Conservation (phyloP, 1,284 basidiomycete genomes). For the Cryptococcus sp. region DNA sequence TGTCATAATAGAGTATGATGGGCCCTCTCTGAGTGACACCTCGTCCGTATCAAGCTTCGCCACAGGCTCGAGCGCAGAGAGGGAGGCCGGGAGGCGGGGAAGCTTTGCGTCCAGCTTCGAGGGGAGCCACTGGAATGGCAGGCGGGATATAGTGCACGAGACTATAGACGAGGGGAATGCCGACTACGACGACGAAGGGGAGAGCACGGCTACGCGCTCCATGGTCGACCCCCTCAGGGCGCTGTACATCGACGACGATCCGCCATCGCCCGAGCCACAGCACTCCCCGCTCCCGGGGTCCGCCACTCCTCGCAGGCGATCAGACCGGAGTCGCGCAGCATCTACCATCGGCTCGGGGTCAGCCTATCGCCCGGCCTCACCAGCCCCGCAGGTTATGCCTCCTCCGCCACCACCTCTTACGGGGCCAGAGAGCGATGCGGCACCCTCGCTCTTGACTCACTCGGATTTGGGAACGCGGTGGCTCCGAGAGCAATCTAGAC, state of each 20-base stretch:
- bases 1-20: slow-evolving; percentile 79
- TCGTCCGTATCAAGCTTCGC: slow-evolving; percentile 60
- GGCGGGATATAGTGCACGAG: not conserved
- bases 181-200: slow-evolving; percentile 1
- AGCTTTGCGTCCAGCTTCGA: slow-evolving; percentile 19
- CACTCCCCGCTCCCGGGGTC: slow-evolving; percentile 2
- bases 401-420: slow-evolving; percentile 13
- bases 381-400: not conserved
- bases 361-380: not conserved
- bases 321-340: not conserved
- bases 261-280: too few relatives aligned
- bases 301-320: slow-evolving; percentile 5
- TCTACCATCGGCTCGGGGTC: not conserved
- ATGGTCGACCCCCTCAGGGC: not conserved
- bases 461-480: slow-evolving; percentile 68
- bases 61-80: slow-evolving; percentile 19
- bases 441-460: slow-evolving; percentile 36
- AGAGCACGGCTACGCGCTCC: not conserved
- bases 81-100: slow-evolving; percentile 14
- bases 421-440: slow-evolving; percentile 26
- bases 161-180: slow-evolving; percentile 7
- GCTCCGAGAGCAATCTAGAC: slow-evolving; percentile 73
- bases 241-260: not conserved
- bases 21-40: slow-evolving; percentile 83
- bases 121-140: slow-evolving; percentile 8